Evolutionary conservation across 768 basidiomycete genomes (phyloP), one percentile per base, ranked within the genome.

Genomic region (Stropharia rugosoannulata): DNA sequence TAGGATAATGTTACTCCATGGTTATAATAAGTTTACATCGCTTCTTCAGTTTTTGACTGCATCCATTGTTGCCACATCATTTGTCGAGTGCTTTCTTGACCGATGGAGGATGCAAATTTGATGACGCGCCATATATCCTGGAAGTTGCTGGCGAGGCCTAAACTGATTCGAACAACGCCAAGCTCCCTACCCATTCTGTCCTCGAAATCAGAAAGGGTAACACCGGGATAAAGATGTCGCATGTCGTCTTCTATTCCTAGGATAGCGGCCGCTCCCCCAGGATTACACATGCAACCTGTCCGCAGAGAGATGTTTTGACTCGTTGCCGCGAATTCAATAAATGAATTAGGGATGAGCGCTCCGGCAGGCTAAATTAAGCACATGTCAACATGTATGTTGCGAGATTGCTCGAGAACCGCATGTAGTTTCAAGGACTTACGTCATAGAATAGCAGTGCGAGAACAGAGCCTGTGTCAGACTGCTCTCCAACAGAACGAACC

Each of bases 261-360:
- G 13, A 93, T 71, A 4, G 87, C 81, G 1, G 89, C 84, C 0
- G 90, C 88, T 15, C 85, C 91, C 9, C 92, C 92, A 13, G 91
- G 89, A 60, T 93, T 94, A 66, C 92, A 94, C 83, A 93, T 86
- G 68, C 91, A 94, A 0, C 91, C 91, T 2, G 90, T 90, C 41
- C 91, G 85, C 32, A 93, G 70, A 15, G 90, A 91, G 55, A 93
- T 85, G 49, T 78, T 81, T 59, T 80, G 77, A 50, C 70, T 74
- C 15, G 84, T 77, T 12, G 90, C 89, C 0, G 85, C 78, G 61
- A 86, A 75, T 64, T 89, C 89, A 62, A 92, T 77, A 69, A 90
- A 90, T 2, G 84, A 83, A 58, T 87, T 86, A 0, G 89, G 82
- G 4, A 90, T 71, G 74, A 86, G 81, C 40, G 83, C 79, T 13